These are phyloP conservation scores for Didymella sp. DNA, from an alignment of 2,329 filamentous ascomycete genomes.

Conservation along the genomic window DNA sequence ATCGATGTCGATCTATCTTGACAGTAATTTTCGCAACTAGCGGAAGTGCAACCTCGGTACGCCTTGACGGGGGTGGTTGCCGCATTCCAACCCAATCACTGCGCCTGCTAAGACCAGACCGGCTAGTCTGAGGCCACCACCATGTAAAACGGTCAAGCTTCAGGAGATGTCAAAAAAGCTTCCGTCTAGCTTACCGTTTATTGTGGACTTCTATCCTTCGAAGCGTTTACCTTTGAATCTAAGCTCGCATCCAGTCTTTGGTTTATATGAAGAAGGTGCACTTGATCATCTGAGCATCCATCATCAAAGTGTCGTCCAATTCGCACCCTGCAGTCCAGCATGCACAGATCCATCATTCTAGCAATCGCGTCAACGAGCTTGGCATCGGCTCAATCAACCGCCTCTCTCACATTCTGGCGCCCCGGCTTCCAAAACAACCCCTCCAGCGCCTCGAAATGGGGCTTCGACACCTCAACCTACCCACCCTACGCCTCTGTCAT, in stretches of 20 bases:
- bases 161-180: neutral
- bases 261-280: neutral
- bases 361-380: constrained; percentile 1
- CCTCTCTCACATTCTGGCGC: constrained; percentile 7
- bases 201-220: neutral
- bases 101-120: neutral
- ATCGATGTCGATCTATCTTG: neutral
- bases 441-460: neutral
- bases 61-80: neutral
- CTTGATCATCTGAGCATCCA: neutral
- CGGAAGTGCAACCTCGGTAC: neutral
- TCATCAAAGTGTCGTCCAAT: neutral
- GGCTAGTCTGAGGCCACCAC: constrained; percentile 8
- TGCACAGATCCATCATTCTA: neutral
- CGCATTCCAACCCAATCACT: neutral
- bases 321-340: neutral
- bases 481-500: constrained; percentile 13
- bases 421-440: constrained; percentile 5
- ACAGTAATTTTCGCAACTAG: neutral
- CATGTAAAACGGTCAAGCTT: neutral
- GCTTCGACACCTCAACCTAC: neutral
- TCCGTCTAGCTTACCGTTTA: neutral
- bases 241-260: neutral
- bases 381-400: constrained; percentile 1
- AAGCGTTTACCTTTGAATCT: neutral